phyloP scores from a whole-genome alignment of 495 filamentous ascomycete species.

The Aspergillus carlsbadensis region DNA sequence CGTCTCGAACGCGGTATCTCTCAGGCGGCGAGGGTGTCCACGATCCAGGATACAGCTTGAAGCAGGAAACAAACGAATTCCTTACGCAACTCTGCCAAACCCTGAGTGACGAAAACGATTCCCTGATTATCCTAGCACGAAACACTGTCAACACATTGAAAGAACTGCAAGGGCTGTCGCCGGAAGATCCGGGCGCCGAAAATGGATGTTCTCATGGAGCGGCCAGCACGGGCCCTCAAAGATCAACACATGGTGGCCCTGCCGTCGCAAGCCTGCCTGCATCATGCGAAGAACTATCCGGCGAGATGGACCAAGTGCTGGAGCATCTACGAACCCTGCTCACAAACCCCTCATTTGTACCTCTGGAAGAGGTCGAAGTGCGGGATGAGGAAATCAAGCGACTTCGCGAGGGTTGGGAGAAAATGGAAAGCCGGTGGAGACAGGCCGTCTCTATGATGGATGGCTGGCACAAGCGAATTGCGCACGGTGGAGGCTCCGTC shows the following conservation, averaged over 20 bases:
- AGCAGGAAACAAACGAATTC: slow-evolving; percentile 88
- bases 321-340: slow-evolving; percentile 78
- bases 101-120: slow-evolving; percentile 92
- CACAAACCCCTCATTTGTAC: slow-evolving; percentile 94
- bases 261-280: slow-evolving; percentile 43
- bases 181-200: slow-evolving; percentile 44
- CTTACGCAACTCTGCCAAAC: slow-evolving; percentile 83
- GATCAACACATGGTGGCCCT: slow-evolving; percentile 26
- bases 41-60: slow-evolving; percentile 68
- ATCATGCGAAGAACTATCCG: slow-evolving; percentile 70
- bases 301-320: slow-evolving; percentile 70
- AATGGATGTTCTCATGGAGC: slow-evolving; percentile 36
- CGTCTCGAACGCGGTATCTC: slow-evolving; percentile 26
- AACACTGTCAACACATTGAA: slow-evolving; percentile 69
- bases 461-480: slow-evolving; percentile 84
- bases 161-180: slow-evolving; percentile 74
- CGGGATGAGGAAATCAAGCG: slow-evolving; percentile 86
- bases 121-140: slow-evolving; percentile 68
- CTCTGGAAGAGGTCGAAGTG: slow-evolving; percentile 88
- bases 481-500: slow-evolving; percentile 72
- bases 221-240: slow-evolving; percentile 36
- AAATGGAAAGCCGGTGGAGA: slow-evolving; percentile 86
- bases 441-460: slow-evolving; percentile 91
- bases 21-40: slow-evolving; percentile 47
- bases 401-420: slow-evolving; percentile 81